Evolutionary conservation across 495 filamentous ascomycete species (phyloP).

Genomic region (Penicillium riverlandense): DNA sequence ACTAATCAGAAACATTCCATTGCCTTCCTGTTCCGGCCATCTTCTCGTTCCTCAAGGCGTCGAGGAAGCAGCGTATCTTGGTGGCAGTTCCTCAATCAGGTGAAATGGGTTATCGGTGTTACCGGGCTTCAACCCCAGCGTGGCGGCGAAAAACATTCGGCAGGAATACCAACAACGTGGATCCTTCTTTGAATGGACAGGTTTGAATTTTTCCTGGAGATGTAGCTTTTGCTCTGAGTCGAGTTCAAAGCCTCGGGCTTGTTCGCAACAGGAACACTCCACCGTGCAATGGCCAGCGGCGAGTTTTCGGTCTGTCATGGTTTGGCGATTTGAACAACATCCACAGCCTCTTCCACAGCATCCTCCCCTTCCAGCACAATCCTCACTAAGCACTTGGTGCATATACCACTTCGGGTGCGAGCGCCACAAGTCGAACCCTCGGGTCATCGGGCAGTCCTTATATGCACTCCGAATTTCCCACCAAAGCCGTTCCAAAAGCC

Average conservation of each 20-base stretch:
- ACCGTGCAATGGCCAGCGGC: conserved; percentile 2
- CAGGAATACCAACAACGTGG: neutral
- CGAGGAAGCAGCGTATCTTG: too few species aligned
- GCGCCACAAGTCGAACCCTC: conserved; percentile 1
- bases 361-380: conserved; percentile 1
- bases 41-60: too few species aligned
- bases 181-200: too few species aligned
- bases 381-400: neutral
- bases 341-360: conserved; percentile 1
- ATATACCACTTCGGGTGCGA: conserved; percentile 3
- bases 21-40: too few species aligned
- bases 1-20: too few species aligned
- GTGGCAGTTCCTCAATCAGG: neutral
- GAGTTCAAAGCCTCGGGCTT: neutral
- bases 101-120: conserved; percentile 2
- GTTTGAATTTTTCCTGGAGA: too few species aligned
- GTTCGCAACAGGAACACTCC: conserved; percentile 3
- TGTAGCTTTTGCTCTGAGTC: neutral
- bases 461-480: neutral
- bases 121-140: conserved; percentile 1
- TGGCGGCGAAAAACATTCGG: neutral
- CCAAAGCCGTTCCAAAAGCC: neutral
- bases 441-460: neutral
- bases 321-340: conserved; percentile 1
- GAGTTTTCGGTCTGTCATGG: neutral